Conservation (phyloP, 768 basidiomycete species). For the Leccinum subtestaceum region DNA sequence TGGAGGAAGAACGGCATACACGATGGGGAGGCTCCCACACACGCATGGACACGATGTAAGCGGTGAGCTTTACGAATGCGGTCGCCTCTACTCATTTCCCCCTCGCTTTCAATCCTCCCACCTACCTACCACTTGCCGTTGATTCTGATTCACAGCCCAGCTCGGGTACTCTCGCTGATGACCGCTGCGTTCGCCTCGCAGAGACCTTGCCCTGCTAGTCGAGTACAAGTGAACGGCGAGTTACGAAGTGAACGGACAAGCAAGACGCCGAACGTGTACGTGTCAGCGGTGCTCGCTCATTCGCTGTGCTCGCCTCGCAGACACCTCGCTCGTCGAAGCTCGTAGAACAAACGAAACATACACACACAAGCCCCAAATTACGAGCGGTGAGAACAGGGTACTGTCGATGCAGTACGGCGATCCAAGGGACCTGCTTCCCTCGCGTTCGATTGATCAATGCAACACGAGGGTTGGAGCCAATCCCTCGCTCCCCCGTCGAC, state of each 20-base stretch:
- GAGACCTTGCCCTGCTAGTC: slow-evolving; percentile 10
- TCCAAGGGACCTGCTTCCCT: slow-evolving; percentile 8
- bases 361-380: not conserved
- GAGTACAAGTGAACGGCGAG: not conserved
- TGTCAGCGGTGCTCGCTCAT: not conserved
- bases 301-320: slow-evolving; percentile 20
- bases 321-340: slow-evolving; percentile 15
- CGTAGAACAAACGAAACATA: slow-evolving; percentile 2
- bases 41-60: slow-evolving; percentile 1
- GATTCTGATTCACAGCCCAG: slow-evolving; percentile 7
- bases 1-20: slow-evolving; percentile 13
- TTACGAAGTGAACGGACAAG: slow-evolving; percentile 6
- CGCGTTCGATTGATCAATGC: slow-evolving; percentile 16
- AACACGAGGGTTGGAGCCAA: slow-evolving; percentile 1
- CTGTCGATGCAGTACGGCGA: not conserved
- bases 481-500: not conserved
- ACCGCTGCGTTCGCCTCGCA: slow-evolving; percentile 19
- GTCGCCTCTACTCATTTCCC: not conserved
- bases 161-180: not conserved
- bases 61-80: slow-evolving; percentile 8
- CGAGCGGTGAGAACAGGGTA: slow-evolving; percentile 13
- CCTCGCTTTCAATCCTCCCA: not conserved
- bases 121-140: not conserved
- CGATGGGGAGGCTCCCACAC: slow-evolving; percentile 14
- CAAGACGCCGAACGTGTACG: slow-evolving; percentile 13